Base-by-base conservation (phyloP, 352 stramenopile genomes). In the Elongisporangium anandrum region DNA sequence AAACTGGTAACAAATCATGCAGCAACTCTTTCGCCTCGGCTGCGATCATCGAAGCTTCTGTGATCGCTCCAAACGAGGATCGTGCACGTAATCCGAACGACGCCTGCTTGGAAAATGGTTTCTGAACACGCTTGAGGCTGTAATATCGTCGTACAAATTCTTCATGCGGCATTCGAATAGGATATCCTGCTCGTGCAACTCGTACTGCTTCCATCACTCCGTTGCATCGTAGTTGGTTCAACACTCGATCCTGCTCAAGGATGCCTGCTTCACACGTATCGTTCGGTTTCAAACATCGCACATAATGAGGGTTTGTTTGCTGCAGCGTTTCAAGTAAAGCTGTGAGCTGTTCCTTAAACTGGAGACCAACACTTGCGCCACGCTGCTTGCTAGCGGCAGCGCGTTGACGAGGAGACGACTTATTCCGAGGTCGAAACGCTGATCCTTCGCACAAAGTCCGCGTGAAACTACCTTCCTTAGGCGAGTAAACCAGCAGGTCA, bases 281-380 rank as follows among this genome's bases (percentile, higher is more conserved):
- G 64, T 97, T 97, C 4, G 90, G 90, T 68, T 97, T 97, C 24
- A 97, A 64, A 45, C 88, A 97, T 23, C 90, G 81, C 23, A 97
- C 88, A 55, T 97, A 97, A 61, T 96, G 87, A 2, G 88, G 81
- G 20, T 85, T 87, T 0, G 85, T 93, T 29, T 80, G 64, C 38
- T 85, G 72, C 6, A 95, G 57, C 13, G 75, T 88, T 51, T 94
- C 83, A 13, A 94, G 59, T 56, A 94, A 67, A 4, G 77, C 78
- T 3, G 77, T 86, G 4, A 95, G 60, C 64, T 95, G 82, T 55
- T 87, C 81, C 66, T 94, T 92, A 64, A 97, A 97, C 60, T 92
- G 81, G 41, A 92, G 65, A 8, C 82, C 84, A n/a, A 95, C 86
- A 56, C 84, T 95, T 4, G 79, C 79, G 15, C 79, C 79, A 10